Evolutionary conservation across 1,284 basidiomycete genomes (phyloP).

Genomic region (Cryptococcus sp.): DNA sequence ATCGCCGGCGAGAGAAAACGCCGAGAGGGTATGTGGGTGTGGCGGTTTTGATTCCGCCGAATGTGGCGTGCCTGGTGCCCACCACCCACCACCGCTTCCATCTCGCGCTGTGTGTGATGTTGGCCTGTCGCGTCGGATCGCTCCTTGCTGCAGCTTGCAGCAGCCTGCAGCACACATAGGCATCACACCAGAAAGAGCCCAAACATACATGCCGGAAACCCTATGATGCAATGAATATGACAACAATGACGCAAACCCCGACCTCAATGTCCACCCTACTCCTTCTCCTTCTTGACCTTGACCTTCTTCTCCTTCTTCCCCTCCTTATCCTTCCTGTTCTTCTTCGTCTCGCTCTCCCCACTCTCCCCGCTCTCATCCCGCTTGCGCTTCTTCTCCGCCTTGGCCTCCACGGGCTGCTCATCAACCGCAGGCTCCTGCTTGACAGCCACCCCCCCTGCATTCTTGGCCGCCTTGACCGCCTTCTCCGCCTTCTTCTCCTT

Average conservation of each 20-base stretch:
- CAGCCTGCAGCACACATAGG: too few relatives aligned
- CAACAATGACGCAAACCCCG: background rate
- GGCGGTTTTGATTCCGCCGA: too few relatives aligned
- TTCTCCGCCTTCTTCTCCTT: slow-evolving; percentile 5
- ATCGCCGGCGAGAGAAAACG: too few relatives aligned
- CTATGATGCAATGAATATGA: background rate
- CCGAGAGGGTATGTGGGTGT: too few relatives aligned
- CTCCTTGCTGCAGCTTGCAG: too few relatives aligned
- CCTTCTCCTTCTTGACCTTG: slow-evolving; percentile 7
- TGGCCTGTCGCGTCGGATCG: too few relatives aligned
- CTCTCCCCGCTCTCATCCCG: background rate
- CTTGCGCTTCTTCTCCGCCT: slow-evolving; percentile 14
- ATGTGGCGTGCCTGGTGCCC: too few relatives aligned
- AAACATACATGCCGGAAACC: background rate
- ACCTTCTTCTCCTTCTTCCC: slow-evolving; percentile 8
- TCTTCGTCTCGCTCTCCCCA: slow-evolving; percentile 4
- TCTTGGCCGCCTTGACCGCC: slow-evolving; percentile 2
- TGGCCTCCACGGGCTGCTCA: slow-evolving; percentile 15
- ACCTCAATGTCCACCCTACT: slow-evolving; percentile 1
- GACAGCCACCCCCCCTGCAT: too few relatives aligned
- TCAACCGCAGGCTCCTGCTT: slow-evolving; percentile 19
- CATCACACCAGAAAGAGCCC: too few relatives aligned
- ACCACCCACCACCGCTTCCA: too few relatives aligned
- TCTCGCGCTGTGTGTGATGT: too few relatives aligned
- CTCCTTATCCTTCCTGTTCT: slow-evolving; percentile 1